Evolutionary conservation across 2,329 filamentous ascomycete genomes (phyloP), one percentile per base, ranked within the genome.

Genomic region (Blastomyces emzantsi): DNA sequence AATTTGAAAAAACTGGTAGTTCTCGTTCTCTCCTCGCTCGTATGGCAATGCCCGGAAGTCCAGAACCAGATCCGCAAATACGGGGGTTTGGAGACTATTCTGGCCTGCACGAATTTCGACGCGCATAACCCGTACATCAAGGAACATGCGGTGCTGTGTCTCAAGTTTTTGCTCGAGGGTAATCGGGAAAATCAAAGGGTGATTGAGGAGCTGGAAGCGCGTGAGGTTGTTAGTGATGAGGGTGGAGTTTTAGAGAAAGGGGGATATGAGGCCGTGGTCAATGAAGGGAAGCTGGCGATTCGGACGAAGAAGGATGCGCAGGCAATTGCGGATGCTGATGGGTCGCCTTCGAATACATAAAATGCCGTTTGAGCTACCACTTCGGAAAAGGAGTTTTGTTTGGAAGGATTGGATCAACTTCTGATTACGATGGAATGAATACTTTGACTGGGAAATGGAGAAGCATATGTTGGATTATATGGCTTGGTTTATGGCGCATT

Each of bases 1-100:
- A 95, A 94, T 63, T 87, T 97, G 70, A 97, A 97, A 78, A 94
- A 92, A 59, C 87, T 96, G 64, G 92, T 95, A 52, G 89, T 97
- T 15, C 87, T 94, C 60, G 94, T 97, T 45, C 84, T 97, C 13
- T 92, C 90, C 0, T 91, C 89, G 0, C 84, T 97, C 0, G 87
- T 97, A 3, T 95, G 94, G 81, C 94, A 94, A 59, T 90, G 89
- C 69, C 83, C 88, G 0, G 84, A 86, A 9, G 92, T 97, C 0
- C 93, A 97, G 75, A 86, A 89, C 69, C 93, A 97, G 73, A 90
- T 97, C 66, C 85, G 95, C 55, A 84, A 87, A 59, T 85, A 93
- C 70, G 90, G 91, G 67, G 93, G 93, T 52, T 89, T 97, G 54
- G 90, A 96, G 68, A 87, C 90, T 0, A 83, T 97, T 25, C 83